Conservation (phyloP, 2,329 filamentous ascomycete species). For the Neofusicoccum cordaticola region DNA sequence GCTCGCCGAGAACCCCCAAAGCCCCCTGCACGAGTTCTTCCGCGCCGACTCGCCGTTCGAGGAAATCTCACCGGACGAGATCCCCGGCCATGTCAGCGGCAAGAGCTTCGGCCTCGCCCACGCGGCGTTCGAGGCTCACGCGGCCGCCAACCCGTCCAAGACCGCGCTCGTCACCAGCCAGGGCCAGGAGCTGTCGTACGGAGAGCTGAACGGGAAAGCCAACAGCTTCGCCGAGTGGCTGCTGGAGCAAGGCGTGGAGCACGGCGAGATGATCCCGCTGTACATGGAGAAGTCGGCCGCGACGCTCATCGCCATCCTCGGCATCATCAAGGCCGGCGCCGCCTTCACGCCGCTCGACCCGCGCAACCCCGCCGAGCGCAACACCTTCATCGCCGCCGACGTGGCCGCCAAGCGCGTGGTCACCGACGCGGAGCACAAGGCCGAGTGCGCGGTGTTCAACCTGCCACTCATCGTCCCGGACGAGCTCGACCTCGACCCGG, state of each 20-base stretch:
- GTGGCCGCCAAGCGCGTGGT: conserved; percentile 24
- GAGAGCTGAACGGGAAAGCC: not conserved
- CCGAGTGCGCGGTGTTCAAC: not conserved
- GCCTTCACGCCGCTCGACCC: conserved; percentile 38
- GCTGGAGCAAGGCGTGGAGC: not conserved
- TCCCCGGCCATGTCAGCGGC: too few species aligned
- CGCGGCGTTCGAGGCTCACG: too few species aligned
- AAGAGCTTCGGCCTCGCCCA: too few species aligned
- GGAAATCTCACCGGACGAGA: too few species aligned
- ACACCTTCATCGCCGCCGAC: conserved; percentile 33
- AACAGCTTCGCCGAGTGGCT: not conserved
- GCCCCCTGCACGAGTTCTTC: too few species aligned
- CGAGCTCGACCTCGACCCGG: not conserved
- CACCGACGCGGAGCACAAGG: not conserved
- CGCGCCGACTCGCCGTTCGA: too few species aligned
- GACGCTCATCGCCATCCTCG: conserved; percentile 35
- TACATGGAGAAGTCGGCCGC: conserved; percentile 38
- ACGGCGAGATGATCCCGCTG: conserved; percentile 25
- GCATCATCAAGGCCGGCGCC: conserved; percentile 35
- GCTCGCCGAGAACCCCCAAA: too few species aligned
- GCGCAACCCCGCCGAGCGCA: conserved; percentile 32
- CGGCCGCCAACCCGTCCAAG: too few species aligned
- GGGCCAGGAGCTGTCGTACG: too few species aligned
- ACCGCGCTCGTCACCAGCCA: too few species aligned
- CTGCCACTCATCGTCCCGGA: not conserved